A percentile compares a stretch with the other conserved stretches of the same genome.
Conservation (phyloP, 495 filamentous ascomycete genomes). For the Tuber indicum region DNA sequence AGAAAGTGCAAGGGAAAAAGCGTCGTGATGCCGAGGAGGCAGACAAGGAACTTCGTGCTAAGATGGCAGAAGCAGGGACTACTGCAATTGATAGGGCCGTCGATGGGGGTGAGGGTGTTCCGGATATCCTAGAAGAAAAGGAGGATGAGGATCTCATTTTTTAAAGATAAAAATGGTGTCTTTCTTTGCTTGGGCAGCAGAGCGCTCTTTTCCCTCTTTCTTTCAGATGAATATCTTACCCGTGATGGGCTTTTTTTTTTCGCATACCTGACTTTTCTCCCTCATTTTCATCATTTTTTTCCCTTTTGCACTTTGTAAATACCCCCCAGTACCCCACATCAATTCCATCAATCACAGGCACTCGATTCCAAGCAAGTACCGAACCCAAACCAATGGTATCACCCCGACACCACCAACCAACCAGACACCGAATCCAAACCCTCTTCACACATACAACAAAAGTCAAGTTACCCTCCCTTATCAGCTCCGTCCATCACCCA, state of each 20-base stretch:
- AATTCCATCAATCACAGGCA: not conserved
- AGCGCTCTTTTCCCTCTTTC: not conserved
- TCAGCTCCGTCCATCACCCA: not conserved
- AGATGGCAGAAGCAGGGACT: constrained; percentile 49
- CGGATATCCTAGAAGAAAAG: constrained; percentile 71
- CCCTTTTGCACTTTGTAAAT: not conserved
- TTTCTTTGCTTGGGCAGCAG: not conserved
- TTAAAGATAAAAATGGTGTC: constrained; percentile 45
- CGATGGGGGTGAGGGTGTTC: constrained; percentile 42
- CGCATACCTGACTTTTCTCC: not conserved
- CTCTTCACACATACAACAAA: not conserved
- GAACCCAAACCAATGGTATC: not conserved
- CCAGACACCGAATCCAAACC: not conserved
- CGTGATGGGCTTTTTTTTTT: not conserved
- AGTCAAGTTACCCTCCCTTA: not conserved
- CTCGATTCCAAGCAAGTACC: not conserved
- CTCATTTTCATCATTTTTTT: not conserved
- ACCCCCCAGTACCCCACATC: not conserved
- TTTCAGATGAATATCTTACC: not conserved
- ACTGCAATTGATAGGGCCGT: not conserved
- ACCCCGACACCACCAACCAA: not conserved
- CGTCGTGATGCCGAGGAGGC: constrained; percentile 73
- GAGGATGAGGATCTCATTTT: constrained; percentile 97
- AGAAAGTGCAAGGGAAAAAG: constrained; percentile 81
- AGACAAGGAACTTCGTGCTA: constrained; percentile 59